Base-by-base conservation (phyloP, 208 protist species). In the Trypanosoma congolense region DNA sequence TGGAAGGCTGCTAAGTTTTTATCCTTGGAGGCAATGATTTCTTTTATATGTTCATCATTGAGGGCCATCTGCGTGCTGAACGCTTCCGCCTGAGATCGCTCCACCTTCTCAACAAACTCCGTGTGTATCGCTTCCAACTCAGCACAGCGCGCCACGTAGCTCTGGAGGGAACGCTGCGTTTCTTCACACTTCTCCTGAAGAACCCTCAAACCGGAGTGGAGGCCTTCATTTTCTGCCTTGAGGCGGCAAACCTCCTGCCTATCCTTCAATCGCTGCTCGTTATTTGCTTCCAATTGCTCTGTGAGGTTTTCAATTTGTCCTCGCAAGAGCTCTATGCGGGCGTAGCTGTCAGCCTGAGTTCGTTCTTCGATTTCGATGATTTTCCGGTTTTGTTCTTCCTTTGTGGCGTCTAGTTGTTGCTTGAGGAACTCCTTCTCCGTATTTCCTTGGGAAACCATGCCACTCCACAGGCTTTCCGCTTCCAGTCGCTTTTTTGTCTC, bases 371-470 rank as follows among this genome's bases (percentile, higher is more conserved):
- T 26, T 24, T 91, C 83, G 18, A 74, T 60, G 14, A 89, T 58
- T 18, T 75, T 69, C 24, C 65, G 50, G 6, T 59, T 33, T 45
- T 87, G 73, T 29, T 90, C 79, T 31, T 68, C 54, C 14, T 78
- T 76, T 28, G 89, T 57, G 35, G 80, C 66, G 25, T 90, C 81
- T 21, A 95, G 57, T 16, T 80, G 69, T 22, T 56, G 55, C 53
- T 79, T 83, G 21, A 95, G 59, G 36, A 89, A 86, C 3, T 72
- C 56, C 0, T 77, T 62, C 48, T 95, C 83, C 50, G 73, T 87
- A 8, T 35, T 44, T 4, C 63, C 46, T 28, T 55, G 63, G 6
- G 33, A 50, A 30, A 68, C 62, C 3, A 72, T 56, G 14, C 72
- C 53, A 14, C 65, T 65, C 44, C 82, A 26, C 36, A 61, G 54